Evolutionary conservation across 1,139 yeast genomes (phyloP).

Genomic region (Geotrichum australiense): DNA sequence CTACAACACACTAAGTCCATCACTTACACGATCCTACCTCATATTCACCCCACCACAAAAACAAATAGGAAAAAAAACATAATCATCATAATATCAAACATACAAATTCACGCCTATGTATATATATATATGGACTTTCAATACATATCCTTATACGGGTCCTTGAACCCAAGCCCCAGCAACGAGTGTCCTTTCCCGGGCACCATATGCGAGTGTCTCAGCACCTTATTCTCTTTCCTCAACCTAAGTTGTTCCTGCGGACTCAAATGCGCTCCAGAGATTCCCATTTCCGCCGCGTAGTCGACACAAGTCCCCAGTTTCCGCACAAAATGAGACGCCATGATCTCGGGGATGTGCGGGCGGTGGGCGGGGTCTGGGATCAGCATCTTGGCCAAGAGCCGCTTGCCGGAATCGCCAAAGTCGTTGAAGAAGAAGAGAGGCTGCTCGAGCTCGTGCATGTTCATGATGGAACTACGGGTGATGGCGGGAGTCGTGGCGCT

Average conservation of each 20-base stretch:
- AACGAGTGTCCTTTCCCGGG: conserved; percentile 15
- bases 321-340: conserved; percentile 25
- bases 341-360: conserved; percentile 64
- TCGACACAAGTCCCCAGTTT: conserved; percentile 13
- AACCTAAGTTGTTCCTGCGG: conserved; percentile 9
- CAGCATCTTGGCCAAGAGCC: conserved; percentile 39
- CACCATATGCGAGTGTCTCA: conserved; percentile 12
- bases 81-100: too few relatives aligned
- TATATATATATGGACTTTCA: too few relatives aligned
- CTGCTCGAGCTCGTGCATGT: conserved; percentile 44
- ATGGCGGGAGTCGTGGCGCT: conserved; percentile 2
- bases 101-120: too few relatives aligned
- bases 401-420: conserved; percentile 27
- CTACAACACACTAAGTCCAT: too few relatives aligned
- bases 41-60: too few relatives aligned
- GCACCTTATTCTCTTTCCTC: conserved; percentile 10
- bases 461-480: conserved; percentile 14
- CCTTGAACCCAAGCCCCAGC: conserved; percentile 15
- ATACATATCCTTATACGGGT: conserved; percentile 14
- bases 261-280: conserved; percentile 3
- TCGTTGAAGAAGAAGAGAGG: conserved; percentile 46
- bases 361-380: conserved; percentile 70
- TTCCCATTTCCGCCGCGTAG: background rate
- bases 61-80: too few relatives aligned
- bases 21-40: too few relatives aligned